Percentiles rank a stretch among this genome's conserved stretches.
These are phyloP conservation scores for Rickenella mellea DNA, from an alignment of 768 basidiomycete species.

Conservation along the genomic window DNA sequence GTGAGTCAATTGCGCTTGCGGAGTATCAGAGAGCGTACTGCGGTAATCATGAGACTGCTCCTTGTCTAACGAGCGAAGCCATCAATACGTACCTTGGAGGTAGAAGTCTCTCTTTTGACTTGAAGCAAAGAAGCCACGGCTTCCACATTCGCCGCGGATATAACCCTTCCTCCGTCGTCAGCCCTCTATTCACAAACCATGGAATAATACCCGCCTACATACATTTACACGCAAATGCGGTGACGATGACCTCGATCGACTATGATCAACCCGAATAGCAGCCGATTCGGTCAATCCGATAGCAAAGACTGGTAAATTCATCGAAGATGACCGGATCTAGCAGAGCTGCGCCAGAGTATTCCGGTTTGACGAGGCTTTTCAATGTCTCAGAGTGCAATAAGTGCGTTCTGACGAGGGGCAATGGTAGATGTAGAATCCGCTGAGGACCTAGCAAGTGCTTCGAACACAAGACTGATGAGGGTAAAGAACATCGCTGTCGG, in stretches of 20 bases:
- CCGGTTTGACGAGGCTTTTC: constrained; percentile 64
- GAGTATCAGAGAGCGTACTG: too few species aligned
- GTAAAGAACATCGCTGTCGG: constrained; percentile 80
- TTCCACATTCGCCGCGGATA: too few species aligned
- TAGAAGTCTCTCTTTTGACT: too few species aligned
- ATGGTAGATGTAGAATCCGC: constrained; percentile 40
- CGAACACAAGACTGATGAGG: constrained; percentile 89
- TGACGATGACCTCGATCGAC: constrained; percentile 53
- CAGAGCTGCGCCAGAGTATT: constrained; percentile 74
- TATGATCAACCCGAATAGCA: constrained; percentile 63
- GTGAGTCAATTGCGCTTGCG: too few species aligned
- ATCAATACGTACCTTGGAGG: too few species aligned
- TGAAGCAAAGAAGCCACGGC: too few species aligned
- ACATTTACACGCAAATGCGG: too few species aligned
- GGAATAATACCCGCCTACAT: too few species aligned
- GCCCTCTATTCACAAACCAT: too few species aligned
- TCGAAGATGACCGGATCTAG: constrained; percentile 79
- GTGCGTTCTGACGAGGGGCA: constrained; percentile 31
- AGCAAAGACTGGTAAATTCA: constrained; percentile 81
- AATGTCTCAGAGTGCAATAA: constrained; percentile 67
- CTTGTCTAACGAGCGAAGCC: too few species aligned
- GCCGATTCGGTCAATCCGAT: constrained; percentile 85
- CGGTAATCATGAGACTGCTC: too few species aligned
- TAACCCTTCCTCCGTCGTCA: too few species aligned
- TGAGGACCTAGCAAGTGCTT: constrained; percentile 64